Percentiles rank a stretch among this genome's conserved stretches.
These are phyloP conservation scores for Discostella pseudostelligera DNA, from an alignment of 108 stramenopile species.

Conservation along the genomic window DNA sequence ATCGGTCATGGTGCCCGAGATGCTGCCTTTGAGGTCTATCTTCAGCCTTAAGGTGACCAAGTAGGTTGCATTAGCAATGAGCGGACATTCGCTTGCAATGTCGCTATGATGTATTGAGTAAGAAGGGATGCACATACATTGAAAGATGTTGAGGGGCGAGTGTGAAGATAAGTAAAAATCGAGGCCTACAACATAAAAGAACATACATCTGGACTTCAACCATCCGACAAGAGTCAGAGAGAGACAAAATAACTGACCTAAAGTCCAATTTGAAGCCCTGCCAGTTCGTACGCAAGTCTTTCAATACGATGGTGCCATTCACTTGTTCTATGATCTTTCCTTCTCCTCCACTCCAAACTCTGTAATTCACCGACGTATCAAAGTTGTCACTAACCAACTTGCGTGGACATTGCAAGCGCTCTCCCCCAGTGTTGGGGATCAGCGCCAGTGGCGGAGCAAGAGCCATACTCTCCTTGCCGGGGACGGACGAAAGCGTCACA, in stretches of 20 bases:
- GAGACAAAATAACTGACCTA: neutral
- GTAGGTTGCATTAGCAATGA: constrained; percentile 25
- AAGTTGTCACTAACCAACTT: constrained; percentile 33
- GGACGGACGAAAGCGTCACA: constrained; percentile 8
- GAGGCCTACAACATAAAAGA: neutral
- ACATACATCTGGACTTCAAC: neutral
- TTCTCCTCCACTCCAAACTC: constrained; percentile 45
- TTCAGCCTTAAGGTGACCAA: constrained; percentile 50
- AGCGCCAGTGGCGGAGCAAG: constrained; percentile 1
- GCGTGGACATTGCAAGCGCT: constrained; percentile 19
- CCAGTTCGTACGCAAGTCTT: constrained; percentile 7
- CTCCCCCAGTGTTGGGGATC: constrained; percentile 7
- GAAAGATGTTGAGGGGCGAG: constrained; percentile 2
- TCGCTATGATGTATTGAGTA: constrained; percentile 7
- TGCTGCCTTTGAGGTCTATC: constrained; percentile 30
- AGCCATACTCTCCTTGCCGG: neutral
- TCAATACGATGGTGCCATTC: constrained; percentile 16
- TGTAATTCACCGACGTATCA: constrained; percentile 13
- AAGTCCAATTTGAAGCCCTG: constrained; percentile 10
- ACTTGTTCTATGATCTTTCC: constrained; percentile 11
- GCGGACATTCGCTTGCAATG: constrained; percentile 24
- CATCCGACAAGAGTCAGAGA: neutral
- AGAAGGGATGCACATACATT: neutral
- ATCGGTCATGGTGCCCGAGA: constrained; percentile 9
- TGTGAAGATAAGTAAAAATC: constrained; percentile 35